Conservation (phyloP, 805 yeast species). For the Lachancea waltii region DNA sequence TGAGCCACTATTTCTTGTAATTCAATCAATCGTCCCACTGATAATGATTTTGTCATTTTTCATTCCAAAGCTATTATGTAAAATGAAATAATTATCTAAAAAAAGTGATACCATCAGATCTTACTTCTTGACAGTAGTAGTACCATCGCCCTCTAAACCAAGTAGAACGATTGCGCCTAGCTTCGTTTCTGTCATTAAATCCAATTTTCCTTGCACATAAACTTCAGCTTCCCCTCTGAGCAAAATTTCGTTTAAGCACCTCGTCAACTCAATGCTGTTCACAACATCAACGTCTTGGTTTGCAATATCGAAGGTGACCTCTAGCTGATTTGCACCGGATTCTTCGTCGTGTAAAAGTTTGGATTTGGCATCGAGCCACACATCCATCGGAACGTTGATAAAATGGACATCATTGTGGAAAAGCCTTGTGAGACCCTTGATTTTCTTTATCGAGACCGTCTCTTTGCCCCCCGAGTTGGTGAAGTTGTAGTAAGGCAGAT, state of each 20-base stretch:
- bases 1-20: too few relatives aligned
- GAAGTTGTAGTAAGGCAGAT: conserved; percentile 30
- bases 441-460: conserved; percentile 29
- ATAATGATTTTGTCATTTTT: neutral
- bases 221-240: conserved; percentile 34
- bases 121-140: conserved; percentile 17
- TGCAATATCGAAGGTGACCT: conserved; percentile 36
- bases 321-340: conserved; percentile 24
- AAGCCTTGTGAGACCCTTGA: conserved; percentile 39
- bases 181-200: conserved; percentile 20
- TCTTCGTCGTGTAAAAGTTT: conserved; percentile 21
- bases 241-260: conserved; percentile 39
- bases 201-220: conserved; percentile 19
- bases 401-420: conserved; percentile 37
- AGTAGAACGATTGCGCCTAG: conserved; percentile 26
- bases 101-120: neutral
- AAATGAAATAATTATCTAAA: neutral
- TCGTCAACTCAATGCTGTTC: conserved; percentile 36
- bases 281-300: conserved; percentile 39
- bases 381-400: conserved; percentile 38
- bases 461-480: conserved; percentile 11
- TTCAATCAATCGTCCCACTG: too few relatives aligned
- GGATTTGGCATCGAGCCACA: conserved; percentile 43
- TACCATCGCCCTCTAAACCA: conserved; percentile 25
- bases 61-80: neutral